Evolutionary conservation across 352 stramenopile genomes (phyloP), one percentile per base, ranked within the genome.

Genomic region (Blastocystis sp.): DNA sequence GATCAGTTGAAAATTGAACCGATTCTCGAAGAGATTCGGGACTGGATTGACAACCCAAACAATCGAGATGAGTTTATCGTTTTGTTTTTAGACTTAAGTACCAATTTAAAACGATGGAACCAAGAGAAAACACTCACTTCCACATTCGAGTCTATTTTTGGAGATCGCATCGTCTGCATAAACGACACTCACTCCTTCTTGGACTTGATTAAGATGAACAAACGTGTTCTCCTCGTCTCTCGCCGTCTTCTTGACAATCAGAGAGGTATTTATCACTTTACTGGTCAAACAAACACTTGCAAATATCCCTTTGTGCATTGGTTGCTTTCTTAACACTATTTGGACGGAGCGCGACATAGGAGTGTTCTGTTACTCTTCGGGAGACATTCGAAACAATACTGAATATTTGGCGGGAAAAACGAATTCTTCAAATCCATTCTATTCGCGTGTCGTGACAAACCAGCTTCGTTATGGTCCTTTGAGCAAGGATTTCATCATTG

Each of bases 1-100:
- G 92, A 94, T 73, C 92, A 94, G 70, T 92, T 92, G 0, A 90
- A 69, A 18, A 87, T 94, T n/a, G 79, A 90, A 18, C 87, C 91
- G 3, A 92, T 92, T 26, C 90, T 94, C 6, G 82, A 91, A 26
- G 92, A 94, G 59, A 77, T 94, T 18, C 90, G 91, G 0, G 39
- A 84, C n/a, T 94, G 92, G 92, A 64, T 94, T n/a, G 91, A 94
- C 3, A 20, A 66, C 18, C 53, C 73, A n/a, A 13, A 34, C 18
- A 84, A 84, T 64, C 73, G 73, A 34, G 73, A 84, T 43, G 73
- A 84, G 23, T 43, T 84, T 20, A 47, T 84, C 20, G 55, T 84
- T 26, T 18, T 84, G 18, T 84, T 69, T 39, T 43, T 84, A 26
- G 73, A 84, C 26, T 37, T 61, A 2, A 84, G 73, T 29, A n/a